These are phyloP conservation scores for Tricholoma terreum DNA, from an alignment of 768 basidiomycete genomes.

Conservation along the genomic window DNA sequence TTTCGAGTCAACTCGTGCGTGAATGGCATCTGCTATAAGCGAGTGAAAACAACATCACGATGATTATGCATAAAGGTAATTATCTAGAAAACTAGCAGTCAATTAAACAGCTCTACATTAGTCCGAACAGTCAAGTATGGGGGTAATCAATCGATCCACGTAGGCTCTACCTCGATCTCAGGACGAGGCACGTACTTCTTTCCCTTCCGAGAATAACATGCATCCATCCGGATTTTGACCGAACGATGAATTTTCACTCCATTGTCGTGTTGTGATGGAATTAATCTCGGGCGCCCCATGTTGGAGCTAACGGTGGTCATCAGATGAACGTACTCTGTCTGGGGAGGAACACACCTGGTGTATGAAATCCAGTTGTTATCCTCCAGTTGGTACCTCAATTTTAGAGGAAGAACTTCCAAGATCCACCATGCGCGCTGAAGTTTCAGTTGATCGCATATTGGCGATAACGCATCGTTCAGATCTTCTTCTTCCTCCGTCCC, in stretches of 20 bases:
- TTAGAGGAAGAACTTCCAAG: conserved; percentile 46
- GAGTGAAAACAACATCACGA: no score
- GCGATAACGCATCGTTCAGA: conserved; percentile 44
- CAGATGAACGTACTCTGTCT: background rate
- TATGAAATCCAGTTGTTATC: conserved; percentile 26
- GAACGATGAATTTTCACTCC: conserved; percentile 46
- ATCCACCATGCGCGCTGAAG: conserved; percentile 51
- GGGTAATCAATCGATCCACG: conserved; percentile 32
- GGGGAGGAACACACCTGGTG: conserved; percentile 5
- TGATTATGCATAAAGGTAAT: no score
- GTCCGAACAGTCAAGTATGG: no score
- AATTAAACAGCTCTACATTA: no score
- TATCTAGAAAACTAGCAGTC: no score
- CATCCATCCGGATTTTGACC: conserved; percentile 55
- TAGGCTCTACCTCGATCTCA: conserved; percentile 27
- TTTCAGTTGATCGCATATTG: conserved; percentile 50
- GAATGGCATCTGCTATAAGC: no score
- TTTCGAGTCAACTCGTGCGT: no score
- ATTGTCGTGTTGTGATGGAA: conserved; percentile 34
- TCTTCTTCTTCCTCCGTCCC: conserved; percentile 51
- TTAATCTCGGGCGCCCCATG: conserved; percentile 32
- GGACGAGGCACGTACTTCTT: conserved; percentile 27
- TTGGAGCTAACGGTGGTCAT: conserved; percentile 20
- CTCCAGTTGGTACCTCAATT: conserved; percentile 31
- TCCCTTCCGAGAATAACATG: conserved; percentile 25